Percentiles rank a stretch among this genome's conserved stretches.
Evolutionary conservation across 2,329 filamentous ascomycete genomes (phyloP).

Genomic region (Beauveria medogensis): DNA sequence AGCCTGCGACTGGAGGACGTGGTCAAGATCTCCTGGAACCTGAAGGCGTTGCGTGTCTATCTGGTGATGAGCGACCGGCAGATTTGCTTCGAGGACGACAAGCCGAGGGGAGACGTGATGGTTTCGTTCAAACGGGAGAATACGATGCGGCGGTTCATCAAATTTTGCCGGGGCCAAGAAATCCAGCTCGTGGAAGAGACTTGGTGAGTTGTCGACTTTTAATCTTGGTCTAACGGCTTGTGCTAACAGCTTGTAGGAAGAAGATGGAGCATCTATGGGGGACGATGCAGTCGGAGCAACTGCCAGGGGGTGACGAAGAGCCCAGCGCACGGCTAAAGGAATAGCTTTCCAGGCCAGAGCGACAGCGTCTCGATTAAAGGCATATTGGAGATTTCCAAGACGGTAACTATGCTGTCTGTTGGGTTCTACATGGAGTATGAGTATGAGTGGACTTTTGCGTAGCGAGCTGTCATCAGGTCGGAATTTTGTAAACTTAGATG

Average conservation of each 20-base stretch:
- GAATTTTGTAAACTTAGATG: too few relatives aligned
- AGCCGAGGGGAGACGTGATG: conserved; percentile 38
- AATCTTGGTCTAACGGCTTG: too few relatives aligned
- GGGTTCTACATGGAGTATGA: too few relatives aligned
- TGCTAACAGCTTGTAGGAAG: conserved; percentile 22
- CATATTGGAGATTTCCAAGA: too few relatives aligned
- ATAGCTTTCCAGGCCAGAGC: conserved; percentile 17
- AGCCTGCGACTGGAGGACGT: conserved; percentile 40
- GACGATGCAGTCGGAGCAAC: conserved; percentile 25
- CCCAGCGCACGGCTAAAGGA: conserved; percentile 18
- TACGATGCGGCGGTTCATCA: conserved; percentile 44
- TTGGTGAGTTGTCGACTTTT: conserved; percentile 27
- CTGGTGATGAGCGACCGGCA: conserved; percentile 29
- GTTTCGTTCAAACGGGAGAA: conserved; percentile 44
- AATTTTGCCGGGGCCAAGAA: conserved; percentile 36
- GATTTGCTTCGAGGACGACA: conserved; percentile 22
- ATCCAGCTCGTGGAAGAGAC: conserved; percentile 32
- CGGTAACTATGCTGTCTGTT: too few relatives aligned
- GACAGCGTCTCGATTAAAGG: not conserved
- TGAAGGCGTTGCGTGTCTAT: conserved; percentile 33
- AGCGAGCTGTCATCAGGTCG: too few relatives aligned
- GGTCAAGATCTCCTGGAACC: conserved; percentile 35
- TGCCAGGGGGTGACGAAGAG: conserved; percentile 21
- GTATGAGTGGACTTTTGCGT: not conserved
- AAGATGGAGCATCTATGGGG: conserved; percentile 30